Base-by-base conservation (phyloP, 495 filamentous ascomycete species). In the Chaetomium tenue region DNA sequence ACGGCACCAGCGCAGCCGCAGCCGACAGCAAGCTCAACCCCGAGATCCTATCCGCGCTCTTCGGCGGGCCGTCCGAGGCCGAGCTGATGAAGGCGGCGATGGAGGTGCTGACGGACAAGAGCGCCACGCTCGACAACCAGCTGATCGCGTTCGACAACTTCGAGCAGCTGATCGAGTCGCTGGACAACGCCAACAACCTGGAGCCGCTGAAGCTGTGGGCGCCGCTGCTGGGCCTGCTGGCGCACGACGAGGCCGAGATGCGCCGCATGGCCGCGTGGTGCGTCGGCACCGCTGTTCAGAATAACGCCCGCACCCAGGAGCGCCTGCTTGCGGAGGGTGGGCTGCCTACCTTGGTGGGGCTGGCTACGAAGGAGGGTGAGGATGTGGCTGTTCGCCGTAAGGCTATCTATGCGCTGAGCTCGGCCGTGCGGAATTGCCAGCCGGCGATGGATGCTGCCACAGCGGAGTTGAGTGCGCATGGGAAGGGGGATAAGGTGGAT, bases 121-220 rank as follows among this genome's bases (percentile, higher is more conserved):
- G 87, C 25, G 73, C 89, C 39, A 80, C 84, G 8, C 80, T 95
- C 62, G 87, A 93, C 48, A 85, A 93, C 74, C 91, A 90, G 75
- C 72, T 96, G 44, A 86, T 86, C 54, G 95, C 95, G 37, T 96
- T 97, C 75, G 94, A 98, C 82, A 96, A 97, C 79, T 89, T 98
- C 58, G 92, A 97, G 78, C 89, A 95, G 73, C 79, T 97, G 47
- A 87, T 98, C 68, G 94, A 97, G 79, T 83, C 81, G 46, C 84
- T 98, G 64, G 94, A 98, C 79, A 98, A 98, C 77, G 92, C 94
- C 53, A 97, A 97, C 79, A 93, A 96, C 74, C 79, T 97, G 60
- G 87, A 87, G 53, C 82, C 83, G 8, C 78, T 97, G 18, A 83
- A 83, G 8, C 78, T 97, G 54, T 98, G 94, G 94, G 81, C 83